phyloP scores from a whole-genome alignment of 495 filamentous ascomycete genomes.

The Bryoglossum gracile region DNA sequence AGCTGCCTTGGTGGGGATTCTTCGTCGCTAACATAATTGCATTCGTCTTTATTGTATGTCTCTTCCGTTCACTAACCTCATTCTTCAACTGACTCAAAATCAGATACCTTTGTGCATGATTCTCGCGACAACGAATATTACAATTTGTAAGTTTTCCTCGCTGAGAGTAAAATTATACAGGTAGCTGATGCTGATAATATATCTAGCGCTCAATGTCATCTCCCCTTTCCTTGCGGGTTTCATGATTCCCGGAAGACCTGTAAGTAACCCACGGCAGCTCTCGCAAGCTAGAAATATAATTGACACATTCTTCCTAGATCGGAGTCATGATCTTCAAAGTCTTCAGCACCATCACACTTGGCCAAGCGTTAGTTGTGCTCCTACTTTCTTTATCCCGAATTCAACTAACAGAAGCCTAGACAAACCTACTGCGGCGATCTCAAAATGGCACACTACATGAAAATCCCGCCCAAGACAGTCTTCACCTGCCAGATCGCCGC shows the following conservation, averaged over 20 bases:
- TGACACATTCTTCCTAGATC: slow-evolving; percentile 23
- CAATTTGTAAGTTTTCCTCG: slow-evolving; percentile 37
- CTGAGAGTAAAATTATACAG: background rate
- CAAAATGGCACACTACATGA: slow-evolving; percentile 59
- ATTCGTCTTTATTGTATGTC: slow-evolving; percentile 33
- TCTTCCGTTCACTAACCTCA: too few relatives aligned
- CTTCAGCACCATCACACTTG: slow-evolving; percentile 54
- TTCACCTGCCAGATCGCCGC: slow-evolving; percentile 61
- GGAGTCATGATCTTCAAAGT: slow-evolving; percentile 67
- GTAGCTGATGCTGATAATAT: background rate
- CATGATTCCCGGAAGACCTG: slow-evolving; percentile 57
- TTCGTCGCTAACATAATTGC: slow-evolving; percentile 52
- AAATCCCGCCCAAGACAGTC: slow-evolving; percentile 52
- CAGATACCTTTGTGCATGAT: slow-evolving; percentile 49
- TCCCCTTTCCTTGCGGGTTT: slow-evolving; percentile 68
- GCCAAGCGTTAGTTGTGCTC: slow-evolving; percentile 46
- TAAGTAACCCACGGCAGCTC: too few relatives aligned
- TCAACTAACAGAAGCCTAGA: slow-evolving; percentile 56
- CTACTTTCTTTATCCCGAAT: slow-evolving; percentile 31
- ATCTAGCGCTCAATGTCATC: slow-evolving; percentile 46
- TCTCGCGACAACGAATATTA: slow-evolving; percentile 59
- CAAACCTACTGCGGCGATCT: slow-evolving; percentile 49
- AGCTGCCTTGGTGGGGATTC: slow-evolving; percentile 58
- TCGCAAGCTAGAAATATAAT: too few relatives aligned
- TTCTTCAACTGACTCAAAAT: too few relatives aligned